Evolutionary conservation across 2,329 filamentous ascomycete genomes (phyloP), one percentile per base, ranked within the genome.

Genomic region (Coniochaeta sp.): DNA sequence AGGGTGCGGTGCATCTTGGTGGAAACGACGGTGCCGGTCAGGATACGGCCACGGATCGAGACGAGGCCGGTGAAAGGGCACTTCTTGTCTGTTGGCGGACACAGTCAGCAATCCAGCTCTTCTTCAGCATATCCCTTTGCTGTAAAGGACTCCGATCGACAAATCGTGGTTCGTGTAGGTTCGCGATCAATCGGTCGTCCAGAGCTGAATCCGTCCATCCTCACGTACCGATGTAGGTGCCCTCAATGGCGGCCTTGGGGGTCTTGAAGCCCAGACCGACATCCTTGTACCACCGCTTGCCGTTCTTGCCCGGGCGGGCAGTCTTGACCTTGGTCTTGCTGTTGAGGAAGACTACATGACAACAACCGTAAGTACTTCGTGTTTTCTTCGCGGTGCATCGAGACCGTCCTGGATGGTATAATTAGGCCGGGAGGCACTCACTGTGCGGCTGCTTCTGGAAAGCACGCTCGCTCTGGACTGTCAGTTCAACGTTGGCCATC

Each of bases 1-100:
- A 98, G 84, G 74, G 95, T 99, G 83, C 95, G 91, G 90, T 99
- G 95, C 95, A 99, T 99, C 91, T 99, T 99, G 83, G 95, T 99
- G 74, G 93, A 98, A 77, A 98, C 90, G 76, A 99, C 95, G 77
- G 92, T 97, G 76, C 95, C 95, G 78, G 93, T 98, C 71, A 99
- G 86, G 87, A 99, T 99, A 93, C 95, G 93, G 81, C 95, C 95
- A 85, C 95, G 95, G 86, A 99, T 99, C 70, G 95, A 98, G 79
- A 99, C 93, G 79, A 93, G 86, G 79, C 96, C 96, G 73, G 92
- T 96, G 89, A 99, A 99, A 71, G 95, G 95, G 90, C 95, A 99
- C 88, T 99, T 99, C 91, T 99, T 99, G 89, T 99, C 95, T 96
- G 76, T 57, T 24, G 54, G 3, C n/a, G 33, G 7, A 57, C 16